Evolutionary conservation across 495 filamentous ascomycete species (phyloP), one percentile per base, ranked within the genome.

Genomic region (Thozetella sp.): DNA sequence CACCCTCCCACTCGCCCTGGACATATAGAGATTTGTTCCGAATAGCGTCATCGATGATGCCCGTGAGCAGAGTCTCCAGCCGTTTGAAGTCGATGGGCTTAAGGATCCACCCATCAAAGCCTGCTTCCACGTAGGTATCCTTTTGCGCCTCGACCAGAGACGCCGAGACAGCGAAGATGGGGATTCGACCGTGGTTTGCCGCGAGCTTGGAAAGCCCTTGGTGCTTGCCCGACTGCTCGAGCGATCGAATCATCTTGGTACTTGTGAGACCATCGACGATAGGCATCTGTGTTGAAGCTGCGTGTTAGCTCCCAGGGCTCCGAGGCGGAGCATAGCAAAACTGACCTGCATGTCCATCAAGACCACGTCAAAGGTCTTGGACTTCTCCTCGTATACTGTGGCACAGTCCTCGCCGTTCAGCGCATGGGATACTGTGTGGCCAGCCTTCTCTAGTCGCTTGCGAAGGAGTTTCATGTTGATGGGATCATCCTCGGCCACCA

Each of bases 331-430:
- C 23, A 15, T 24, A 53, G 45, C 30, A 3, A 27, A 56, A 74
- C 80, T 66, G 65, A 92, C 92, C 80, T 97, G 93, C 76, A 97
- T 93, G 67, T 98, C 94, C 94, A 98, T 98, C 66, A 98, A 79
- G 19, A 98, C 79, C n/a, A 93, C 87, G 71, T 98, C 93, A 64
- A 88, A 96, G 17, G 56, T 69, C 45, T 65, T 66, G 1, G 83
- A 77, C 48, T 84, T 80, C 22, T 88, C 86, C 24, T 70, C 76
- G 66, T 91, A 94, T 4, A 83, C 76, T 50, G 79, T 79, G 0
- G 90, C 90, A 65, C 94, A 98, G 60, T 93, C 92, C 68, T 96
- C 88, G 1, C 94, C 94, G 65, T 98, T 97, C 19, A 89, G 76
- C 0, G 92, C 93, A 45, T 93, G 74, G 15, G 79, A 71, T 0